phyloP scores from a whole-genome alignment of 2,329 filamentous ascomycete species.

The Thermomyces lanuginosus region DNA sequence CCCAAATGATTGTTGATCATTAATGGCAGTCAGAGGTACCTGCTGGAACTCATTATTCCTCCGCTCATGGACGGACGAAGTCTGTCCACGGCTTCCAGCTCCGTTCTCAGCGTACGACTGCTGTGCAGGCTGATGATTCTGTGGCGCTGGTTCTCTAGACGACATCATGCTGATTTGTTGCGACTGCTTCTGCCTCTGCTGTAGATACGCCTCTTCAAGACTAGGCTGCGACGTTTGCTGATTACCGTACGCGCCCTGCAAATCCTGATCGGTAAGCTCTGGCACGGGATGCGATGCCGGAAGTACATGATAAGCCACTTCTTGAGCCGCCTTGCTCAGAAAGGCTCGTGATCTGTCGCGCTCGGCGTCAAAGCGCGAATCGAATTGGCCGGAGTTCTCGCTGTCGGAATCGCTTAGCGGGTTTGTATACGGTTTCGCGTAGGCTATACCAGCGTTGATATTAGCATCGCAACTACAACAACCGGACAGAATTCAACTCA shows the following conservation, averaged over 20 bases:
- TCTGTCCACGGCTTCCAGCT: conserved; percentile 23
- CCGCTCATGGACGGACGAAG: conserved; percentile 28
- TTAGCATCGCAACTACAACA: conserved; percentile 3
- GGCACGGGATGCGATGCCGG: conserved; percentile 46
- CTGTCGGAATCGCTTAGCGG: conserved; percentile 32
- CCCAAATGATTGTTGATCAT: too few species aligned
- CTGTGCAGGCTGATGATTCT: conserved; percentile 45
- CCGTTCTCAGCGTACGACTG: conserved; percentile 30
- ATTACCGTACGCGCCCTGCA: conserved; percentile 31
- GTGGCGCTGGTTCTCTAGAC: conserved; percentile 37
- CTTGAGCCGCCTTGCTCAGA: conserved; percentile 49
- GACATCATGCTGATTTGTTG: conserved; percentile 22
- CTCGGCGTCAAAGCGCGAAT: conserved; percentile 41
- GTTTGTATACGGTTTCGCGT: conserved; percentile 33
- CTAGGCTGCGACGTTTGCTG: conserved; percentile 37
- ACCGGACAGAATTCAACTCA: conserved; percentile 9
- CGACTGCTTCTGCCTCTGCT: conserved; percentile 39
- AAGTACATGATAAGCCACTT: conserved; percentile 51
- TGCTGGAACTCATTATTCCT: conserved; percentile 28
- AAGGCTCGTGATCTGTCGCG: conserved; percentile 48
- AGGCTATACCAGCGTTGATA: conserved; percentile 21
- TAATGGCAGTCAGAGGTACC: conserved; percentile 36
- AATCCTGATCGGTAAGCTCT: conserved; percentile 30
- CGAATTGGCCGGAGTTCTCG: conserved; percentile 28
- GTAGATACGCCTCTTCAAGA: conserved; percentile 43